phyloP scores from a whole-genome alignment of 2,329 filamentous ascomycete species.

The Fusarium pseudoanthophilum region DNA sequence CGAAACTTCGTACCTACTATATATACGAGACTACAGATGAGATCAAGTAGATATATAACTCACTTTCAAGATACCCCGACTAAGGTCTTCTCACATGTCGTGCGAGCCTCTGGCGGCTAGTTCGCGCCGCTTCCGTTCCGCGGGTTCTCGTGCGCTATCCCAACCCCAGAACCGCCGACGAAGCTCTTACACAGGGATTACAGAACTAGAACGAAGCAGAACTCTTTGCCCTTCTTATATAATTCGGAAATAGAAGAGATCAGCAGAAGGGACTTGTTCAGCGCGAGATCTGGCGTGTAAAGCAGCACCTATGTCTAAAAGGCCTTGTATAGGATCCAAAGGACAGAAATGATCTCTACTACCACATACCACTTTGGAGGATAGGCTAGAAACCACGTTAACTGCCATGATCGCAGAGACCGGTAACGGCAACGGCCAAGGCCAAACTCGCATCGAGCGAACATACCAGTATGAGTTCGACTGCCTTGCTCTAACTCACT shows the following conservation, averaged over 20 bases:
- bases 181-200: too few relatives aligned
- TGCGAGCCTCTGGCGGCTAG: not conserved
- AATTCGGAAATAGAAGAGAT: too few relatives aligned
- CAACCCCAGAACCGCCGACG: too few relatives aligned
- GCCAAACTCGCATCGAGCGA: not conserved
- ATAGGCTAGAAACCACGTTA: not conserved
- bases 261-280: not conserved
- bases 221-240: too few relatives aligned
- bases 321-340: not conserved
- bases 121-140: too few relatives aligned
- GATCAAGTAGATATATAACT: not conserved
- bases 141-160: too few relatives aligned
- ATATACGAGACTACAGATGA: too few relatives aligned
- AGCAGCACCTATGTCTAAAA: too few relatives aligned
- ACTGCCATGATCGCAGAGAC: too few relatives aligned
- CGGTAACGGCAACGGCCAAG: not conserved
- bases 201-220: too few relatives aligned
- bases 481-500: too few relatives aligned
- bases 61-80: not conserved
- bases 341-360: not conserved
- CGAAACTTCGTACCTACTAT: not conserved
- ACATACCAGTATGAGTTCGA: too few relatives aligned
- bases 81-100: not conserved
- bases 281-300: not conserved
- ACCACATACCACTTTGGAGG: not conserved